Conservation (phyloP, 129 eudicot species). For the Oenanthe sinensis region DNA sequence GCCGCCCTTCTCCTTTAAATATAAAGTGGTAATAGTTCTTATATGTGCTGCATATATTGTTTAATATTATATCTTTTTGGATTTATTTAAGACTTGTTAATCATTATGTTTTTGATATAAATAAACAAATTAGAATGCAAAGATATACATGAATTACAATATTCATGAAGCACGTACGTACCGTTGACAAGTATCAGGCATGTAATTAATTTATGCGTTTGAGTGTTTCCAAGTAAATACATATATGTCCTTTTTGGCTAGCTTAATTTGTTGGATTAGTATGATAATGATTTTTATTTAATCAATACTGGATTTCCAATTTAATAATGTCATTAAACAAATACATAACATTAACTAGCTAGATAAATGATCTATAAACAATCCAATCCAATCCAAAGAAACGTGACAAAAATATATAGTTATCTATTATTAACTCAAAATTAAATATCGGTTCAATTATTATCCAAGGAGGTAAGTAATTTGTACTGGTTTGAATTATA, state of each 20-base stretch:
- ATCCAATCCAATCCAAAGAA: background rate
- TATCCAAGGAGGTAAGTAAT: background rate
- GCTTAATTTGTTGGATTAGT: too few relatives aligned
- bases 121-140: too few relatives aligned
- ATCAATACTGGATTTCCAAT: too few relatives aligned
- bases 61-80: too few relatives aligned
- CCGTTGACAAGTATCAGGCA: background rate
- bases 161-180: background rate
- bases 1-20: background rate
- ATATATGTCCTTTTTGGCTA: too few relatives aligned
- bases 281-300: background rate
- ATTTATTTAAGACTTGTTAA: too few relatives aligned
- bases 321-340: background rate
- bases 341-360: background rate
- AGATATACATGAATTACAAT: too few relatives aligned
- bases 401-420: background rate
- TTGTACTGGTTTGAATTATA: too few relatives aligned
- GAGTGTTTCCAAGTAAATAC: background rate
- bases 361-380: background rate
- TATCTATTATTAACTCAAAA: too few relatives aligned
- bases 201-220: background rate
- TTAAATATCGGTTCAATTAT: too few relatives aligned
- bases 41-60: background rate
- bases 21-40: background rate
- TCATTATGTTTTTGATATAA: too few relatives aligned